Conservation (phyloP, 148 eudicot species). For the Limonium bicolor region DNA sequence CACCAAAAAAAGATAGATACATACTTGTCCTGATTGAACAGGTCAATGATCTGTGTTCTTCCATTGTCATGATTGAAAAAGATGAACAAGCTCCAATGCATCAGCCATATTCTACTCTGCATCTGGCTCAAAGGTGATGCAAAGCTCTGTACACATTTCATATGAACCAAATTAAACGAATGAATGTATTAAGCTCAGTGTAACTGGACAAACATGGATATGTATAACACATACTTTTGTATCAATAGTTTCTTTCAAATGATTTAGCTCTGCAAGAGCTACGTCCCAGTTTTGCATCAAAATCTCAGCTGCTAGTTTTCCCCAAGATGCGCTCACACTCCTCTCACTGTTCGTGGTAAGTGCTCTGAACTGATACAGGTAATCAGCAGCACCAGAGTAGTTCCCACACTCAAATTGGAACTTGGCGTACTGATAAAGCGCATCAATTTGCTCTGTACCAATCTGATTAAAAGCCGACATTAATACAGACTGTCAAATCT, state of each 20-base stretch:
- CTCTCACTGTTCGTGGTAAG: constrained; percentile 80
- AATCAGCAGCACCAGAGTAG: constrained; percentile 98
- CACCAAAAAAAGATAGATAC: constrained; percentile 4
- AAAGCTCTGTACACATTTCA: constrained; percentile 39
- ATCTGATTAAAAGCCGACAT: constrained; percentile 32
- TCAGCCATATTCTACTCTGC: constrained; percentile 86
- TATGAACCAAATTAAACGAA: constrained; percentile 8
- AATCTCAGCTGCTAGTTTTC: constrained; percentile 94
- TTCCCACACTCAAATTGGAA: constrained; percentile 99
- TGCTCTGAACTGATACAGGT: constrained; percentile 79
- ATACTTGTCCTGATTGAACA: constrained; percentile 94
- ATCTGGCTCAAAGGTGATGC: constrained; percentile 78
- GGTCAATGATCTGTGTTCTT: constrained; percentile 79
- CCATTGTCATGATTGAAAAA: constrained; percentile 98
- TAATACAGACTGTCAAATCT: no score
- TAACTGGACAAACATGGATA: background rate
- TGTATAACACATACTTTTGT: constrained; percentile 33
- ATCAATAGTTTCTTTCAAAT: constrained; percentile 81
- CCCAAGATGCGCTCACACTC: constrained; percentile 90
- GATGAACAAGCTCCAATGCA: constrained; percentile 98
- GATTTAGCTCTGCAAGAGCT: constrained; percentile 80
- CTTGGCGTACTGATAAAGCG: constrained; percentile 87
- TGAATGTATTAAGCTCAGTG: background rate
- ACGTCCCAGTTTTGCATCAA: constrained; percentile 97
- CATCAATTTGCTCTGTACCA: constrained; percentile 95